These are phyloP conservation scores for Phytophthora idaei DNA, from an alignment of 352 stramenopile genomes.

Conservation along the genomic window DNA sequence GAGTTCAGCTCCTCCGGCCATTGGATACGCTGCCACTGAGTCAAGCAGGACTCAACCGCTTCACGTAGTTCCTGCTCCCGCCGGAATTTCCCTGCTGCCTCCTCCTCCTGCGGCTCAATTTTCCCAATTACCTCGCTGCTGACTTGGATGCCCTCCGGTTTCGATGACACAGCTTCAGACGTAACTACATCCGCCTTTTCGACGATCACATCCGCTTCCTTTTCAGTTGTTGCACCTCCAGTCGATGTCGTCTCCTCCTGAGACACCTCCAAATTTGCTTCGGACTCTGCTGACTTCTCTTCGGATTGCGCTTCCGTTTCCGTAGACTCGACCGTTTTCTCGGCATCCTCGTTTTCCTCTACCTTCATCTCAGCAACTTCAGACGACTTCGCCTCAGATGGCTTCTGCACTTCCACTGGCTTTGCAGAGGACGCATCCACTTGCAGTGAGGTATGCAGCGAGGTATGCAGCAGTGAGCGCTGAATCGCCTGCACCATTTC, in stretches of 20 bases:
- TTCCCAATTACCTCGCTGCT: conserved; percentile 30
- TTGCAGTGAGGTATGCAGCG: conserved; percentile 26
- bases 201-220: not conserved
- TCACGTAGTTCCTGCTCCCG: conserved; percentile 57
- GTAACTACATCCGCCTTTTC: not conserved
- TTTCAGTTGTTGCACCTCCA: not conserved
- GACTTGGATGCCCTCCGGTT: not conserved
- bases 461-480: conserved; percentile 52
- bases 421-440: conserved; percentile 5
- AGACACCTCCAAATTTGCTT: not conserved
- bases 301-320: conserved; percentile 11
- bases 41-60: conserved; percentile 52
- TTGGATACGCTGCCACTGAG: conserved; percentile 69
- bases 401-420: conserved; percentile 6
- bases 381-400: conserved; percentile 3
- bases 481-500: conserved; percentile 81
- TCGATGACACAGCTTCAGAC: conserved; percentile 3
- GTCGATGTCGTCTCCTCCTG: not conserved
- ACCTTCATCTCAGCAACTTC: conserved; percentile 37
- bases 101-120: conserved; percentile 23
- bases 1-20: conserved; percentile 68
- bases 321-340: conserved; percentile 3
- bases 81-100: conserved; percentile 40
- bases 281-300: conserved; percentile 3
- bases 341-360: conserved; percentile 14